Evolutionary conservation across 2,329 filamentous ascomycete species (phyloP), one percentile per base, ranked within the genome.

Genomic region (Tothia fuscella): DNA sequence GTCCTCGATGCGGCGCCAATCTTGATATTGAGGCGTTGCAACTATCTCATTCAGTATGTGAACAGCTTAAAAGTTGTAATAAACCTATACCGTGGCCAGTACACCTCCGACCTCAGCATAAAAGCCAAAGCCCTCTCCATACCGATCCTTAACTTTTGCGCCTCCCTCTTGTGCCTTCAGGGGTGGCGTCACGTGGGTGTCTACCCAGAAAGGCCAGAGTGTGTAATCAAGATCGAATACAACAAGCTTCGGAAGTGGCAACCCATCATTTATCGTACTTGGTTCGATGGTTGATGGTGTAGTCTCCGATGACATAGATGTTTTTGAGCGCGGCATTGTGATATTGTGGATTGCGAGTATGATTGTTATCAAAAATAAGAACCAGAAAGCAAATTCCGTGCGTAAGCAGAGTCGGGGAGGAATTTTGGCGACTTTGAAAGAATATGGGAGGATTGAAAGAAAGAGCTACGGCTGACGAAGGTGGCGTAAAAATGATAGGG

Each of bases 221-320:
- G 91, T 96, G 70, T 95, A 96, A 70, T 96, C 89, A 48, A 96
- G 76, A 60, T 96, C 91, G 65, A 96, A 95, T 48, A 91, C 83
- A 52, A 96, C 73, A 50, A 94, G 72, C 47, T 80, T 78, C 0
- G 88, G 88, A 2, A 94, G 72, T 0, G 86, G 83, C 0, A 78
- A 72, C 31, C 76, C 71, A 50, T 80, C 76, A 46, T 64, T 74
- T 61, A 80, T 77, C 10, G 74, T 78, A 14, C 26, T 19, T n/a
- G 42, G 42, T 26, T 41, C 39, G 17, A 30, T 26, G 14, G 39
- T 14, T 17, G 25, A 13, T 16, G 38, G n/a, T 14, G n/a, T 14
- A 33, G 17, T n/a, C 6, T 19, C 6, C 17, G 29, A 24, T 17
- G 26, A 29, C 3, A n/a, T 3, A n/a, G 39, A 34, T 7, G 20